Base-by-base conservation (phyloP, 1,139 yeast species). In the Geotrichum europaeum region DNA sequence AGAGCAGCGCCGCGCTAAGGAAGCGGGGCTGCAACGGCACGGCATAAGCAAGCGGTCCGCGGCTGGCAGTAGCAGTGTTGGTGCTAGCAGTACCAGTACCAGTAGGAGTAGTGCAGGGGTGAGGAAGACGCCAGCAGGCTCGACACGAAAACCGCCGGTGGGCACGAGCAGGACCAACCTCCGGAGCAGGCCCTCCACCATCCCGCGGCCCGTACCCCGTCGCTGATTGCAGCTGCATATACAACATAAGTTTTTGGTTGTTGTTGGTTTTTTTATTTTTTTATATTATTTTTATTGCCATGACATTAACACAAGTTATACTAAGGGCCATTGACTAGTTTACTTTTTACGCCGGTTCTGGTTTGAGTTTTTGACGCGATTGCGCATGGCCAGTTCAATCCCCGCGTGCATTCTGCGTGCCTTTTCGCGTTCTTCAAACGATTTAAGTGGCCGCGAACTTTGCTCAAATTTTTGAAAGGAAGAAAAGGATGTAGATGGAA, bases 301-400 rank as follows among this genome's bases (percentile, higher is more conserved):
- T 34, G 40, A 34, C 40, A 34, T 34, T 34, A 34, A 13, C 12
- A 4, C 40, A 3, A 34, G 10, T 40, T 40, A 4, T 40, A n/a
- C 10, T n/a, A 2, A 36, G n/a, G 12, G 4, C 4, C 3, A 3
- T 40, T n/a, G 6, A 12, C n/a, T 5, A 1, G 12, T n/a, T 40
- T 15, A 40, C 9, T 15, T 40, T 10, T 40, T 40, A 18, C 47
- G 47, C 22, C 47, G 47, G 47, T 40, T 40, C 47, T 40, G 47
- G 20, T 40, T 40, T 15, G 47, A n/a, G 47, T 40, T 40, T 40
- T n/a, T 40, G 20, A 30, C 56, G 12, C 59, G 56, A 20, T 52
- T 51, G 18, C 59, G 55, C 59, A 57, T 57, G 34, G 59, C 55
- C 12, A 40, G 51, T 40, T 57, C 59, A 24, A 57, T 57, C 13